Evolutionary conservation across 2,329 filamentous ascomycete species (phyloP).

Genomic region (Whalleya microplaca): DNA sequence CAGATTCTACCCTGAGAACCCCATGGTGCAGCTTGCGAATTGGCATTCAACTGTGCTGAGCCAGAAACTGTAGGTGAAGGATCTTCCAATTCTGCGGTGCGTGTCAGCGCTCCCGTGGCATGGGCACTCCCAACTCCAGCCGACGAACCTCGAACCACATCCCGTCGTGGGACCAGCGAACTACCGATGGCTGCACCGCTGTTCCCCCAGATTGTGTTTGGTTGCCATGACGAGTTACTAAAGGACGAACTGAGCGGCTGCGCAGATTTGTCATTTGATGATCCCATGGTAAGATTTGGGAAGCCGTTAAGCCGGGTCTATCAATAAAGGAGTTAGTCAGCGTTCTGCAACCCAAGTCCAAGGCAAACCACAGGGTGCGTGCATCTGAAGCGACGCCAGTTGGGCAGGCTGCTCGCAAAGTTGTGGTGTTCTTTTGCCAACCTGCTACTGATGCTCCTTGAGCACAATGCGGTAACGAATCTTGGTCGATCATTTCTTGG

Average conservation of each 20-base stretch:
- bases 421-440: neutral
- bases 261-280: constrained; percentile 36
- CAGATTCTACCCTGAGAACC: constrained; percentile 57
- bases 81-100: constrained; percentile 42
- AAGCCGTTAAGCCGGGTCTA: constrained; percentile 39
- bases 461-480: neutral
- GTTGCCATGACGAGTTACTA: constrained; percentile 41
- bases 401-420: neutral
- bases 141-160: constrained; percentile 53
- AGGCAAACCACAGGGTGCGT: neutral
- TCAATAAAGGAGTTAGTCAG: constrained; percentile 6
- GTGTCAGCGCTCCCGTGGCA: constrained; percentile 21
- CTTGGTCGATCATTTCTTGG: neutral
- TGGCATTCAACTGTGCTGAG: constrained; percentile 69
- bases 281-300: constrained; percentile 41
- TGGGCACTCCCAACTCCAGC: neutral
- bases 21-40: constrained; percentile 72
- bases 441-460: neutral
- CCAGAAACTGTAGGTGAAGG: constrained; percentile 60
- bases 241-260: constrained; percentile 48
- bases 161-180: constrained; percentile 50
- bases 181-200: constrained; percentile 46
- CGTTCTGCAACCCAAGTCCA: neutral
- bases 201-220: constrained; percentile 56
- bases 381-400: neutral